Evolutionary conservation across 805 yeast species (phyloP).

Genomic region (Saccharomycopsis sp.): DNA sequence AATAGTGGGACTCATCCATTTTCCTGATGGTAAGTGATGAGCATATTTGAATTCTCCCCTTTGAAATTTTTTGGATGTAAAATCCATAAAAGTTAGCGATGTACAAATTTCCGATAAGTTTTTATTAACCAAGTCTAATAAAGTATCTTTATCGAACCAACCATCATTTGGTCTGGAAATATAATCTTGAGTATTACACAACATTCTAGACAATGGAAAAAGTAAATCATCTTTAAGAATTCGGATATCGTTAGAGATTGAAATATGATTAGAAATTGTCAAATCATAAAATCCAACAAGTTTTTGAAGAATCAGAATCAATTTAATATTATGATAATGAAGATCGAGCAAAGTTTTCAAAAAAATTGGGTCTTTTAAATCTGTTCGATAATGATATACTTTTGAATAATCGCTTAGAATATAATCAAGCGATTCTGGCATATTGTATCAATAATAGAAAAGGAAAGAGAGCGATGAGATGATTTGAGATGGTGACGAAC

Average conservation of each 20-base stretch:
- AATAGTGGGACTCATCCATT: slow-evolving; percentile 2
- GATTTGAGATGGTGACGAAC: too few species aligned
- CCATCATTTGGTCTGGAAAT: not conserved
- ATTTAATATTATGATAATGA: not conserved
- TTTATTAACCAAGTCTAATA: not conserved
- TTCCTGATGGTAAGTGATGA: slow-evolving; percentile 2
- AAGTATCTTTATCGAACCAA: not conserved
- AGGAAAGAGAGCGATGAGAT: too few species aligned
- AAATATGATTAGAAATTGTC: slow-evolving; percentile 6
- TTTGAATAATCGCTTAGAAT: too few species aligned
- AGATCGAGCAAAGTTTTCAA: too few species aligned
- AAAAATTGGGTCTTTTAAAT: too few species aligned
- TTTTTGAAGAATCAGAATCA: slow-evolving; percentile 1
- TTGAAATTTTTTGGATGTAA: slow-evolving; percentile 7
- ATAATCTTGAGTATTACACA: not conserved
- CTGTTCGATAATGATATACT: too few species aligned
- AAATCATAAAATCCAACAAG: slow-evolving; percentile 8
- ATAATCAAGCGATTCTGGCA: too few species aligned
- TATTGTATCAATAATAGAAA: too few species aligned
- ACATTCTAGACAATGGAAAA: not conserved
- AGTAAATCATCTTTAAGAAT: not conserved
- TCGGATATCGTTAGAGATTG: slow-evolving; percentile 6
- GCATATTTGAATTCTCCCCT: slow-evolving; percentile 1
- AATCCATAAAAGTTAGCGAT: not conserved
- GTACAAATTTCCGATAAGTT: not conserved